A percentile compares a stretch with the other conserved stretches of the same genome.
phyloP scores from a whole-genome alignment of 2,329 filamentous ascomycete species.

The Aspergillus neotritici region DNA sequence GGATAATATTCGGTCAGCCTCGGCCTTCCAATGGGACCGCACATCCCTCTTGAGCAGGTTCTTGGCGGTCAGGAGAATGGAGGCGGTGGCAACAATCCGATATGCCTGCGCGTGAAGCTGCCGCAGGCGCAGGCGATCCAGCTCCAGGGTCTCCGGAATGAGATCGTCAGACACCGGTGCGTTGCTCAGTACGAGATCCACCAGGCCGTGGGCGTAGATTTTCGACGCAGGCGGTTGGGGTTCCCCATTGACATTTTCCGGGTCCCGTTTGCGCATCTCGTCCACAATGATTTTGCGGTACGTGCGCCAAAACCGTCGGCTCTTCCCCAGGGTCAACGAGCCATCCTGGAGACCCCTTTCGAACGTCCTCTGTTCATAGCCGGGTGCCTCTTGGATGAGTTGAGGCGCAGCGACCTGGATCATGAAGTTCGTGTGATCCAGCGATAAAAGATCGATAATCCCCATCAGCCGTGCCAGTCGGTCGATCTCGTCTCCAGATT shows the following conservation, averaged over 20 bases:
- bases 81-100: conserved; percentile 55
- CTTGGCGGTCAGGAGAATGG: conserved; percentile 60
- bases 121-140: conserved; percentile 51
- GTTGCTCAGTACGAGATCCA: conserved; percentile 54
- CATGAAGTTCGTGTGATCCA: conserved; percentile 63
- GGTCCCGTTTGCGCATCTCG: conserved; percentile 47
- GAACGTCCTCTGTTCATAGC: conserved; percentile 58
- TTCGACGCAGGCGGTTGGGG: conserved; percentile 30
- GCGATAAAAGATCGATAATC: conserved; percentile 56
- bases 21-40: conserved; percentile 58
- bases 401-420: conserved; percentile 56
- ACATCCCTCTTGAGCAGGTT: conserved; percentile 61
- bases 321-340: conserved; percentile 47
- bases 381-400: conserved; percentile 55
- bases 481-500: conserved; percentile 53
- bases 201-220: conserved; percentile 56
- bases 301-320: conserved; percentile 51
- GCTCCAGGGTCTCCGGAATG: conserved; percentile 55
- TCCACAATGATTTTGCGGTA: conserved; percentile 39
- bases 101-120: conserved; percentile 51
- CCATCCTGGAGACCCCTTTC: conserved; percentile 50
- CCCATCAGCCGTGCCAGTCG: conserved; percentile 59
- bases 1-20: conserved; percentile 56
- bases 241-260: conserved; percentile 32
- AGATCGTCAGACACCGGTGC: conserved; percentile 46